phyloP scores from a whole-genome alignment of 2,329 filamentous ascomycete genomes.

The Xylariomycetidae sp. region DNA sequence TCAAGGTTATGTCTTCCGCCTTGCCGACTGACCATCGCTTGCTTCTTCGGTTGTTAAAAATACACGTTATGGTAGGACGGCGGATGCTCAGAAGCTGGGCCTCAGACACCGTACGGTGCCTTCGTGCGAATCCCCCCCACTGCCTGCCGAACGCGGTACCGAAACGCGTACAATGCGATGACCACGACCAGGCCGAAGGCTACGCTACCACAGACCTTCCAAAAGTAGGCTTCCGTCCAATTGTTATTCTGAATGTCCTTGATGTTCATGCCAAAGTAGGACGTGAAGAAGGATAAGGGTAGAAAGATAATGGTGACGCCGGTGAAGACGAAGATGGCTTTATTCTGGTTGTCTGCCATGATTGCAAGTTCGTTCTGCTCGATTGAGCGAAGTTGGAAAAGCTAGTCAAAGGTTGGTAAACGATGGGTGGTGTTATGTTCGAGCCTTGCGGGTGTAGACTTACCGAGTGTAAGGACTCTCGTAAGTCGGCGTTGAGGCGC shows the following conservation, averaged over 20 bases:
- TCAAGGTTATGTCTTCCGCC: slow-evolving; percentile 6
- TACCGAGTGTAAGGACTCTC: too few species aligned
- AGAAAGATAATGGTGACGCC: not conserved
- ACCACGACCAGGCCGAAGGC: not conserved
- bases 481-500: too few species aligned
- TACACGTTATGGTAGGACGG: too few species aligned
- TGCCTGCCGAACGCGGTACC: too few species aligned
- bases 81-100: too few species aligned
- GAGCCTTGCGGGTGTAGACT: too few species aligned
- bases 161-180: not conserved
- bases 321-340: not conserved
- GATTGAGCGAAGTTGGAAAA: not conserved
- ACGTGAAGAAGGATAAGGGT: not conserved
- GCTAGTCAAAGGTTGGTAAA: too few species aligned
- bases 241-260: not conserved
- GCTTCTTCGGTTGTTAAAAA: too few species aligned
- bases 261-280: not conserved
- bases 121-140: too few species aligned
- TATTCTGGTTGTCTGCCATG: not conserved
- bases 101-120: too few species aligned
- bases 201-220: not conserved
- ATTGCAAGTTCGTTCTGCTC: not conserved
- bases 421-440: too few species aligned
- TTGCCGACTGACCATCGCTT: too few species aligned
- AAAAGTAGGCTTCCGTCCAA: not conserved